These are phyloP conservation scores for Globisporangium rhizosaccharum DNA, from an alignment of 352 stramenopile genomes.

Conservation along the genomic window DNA sequence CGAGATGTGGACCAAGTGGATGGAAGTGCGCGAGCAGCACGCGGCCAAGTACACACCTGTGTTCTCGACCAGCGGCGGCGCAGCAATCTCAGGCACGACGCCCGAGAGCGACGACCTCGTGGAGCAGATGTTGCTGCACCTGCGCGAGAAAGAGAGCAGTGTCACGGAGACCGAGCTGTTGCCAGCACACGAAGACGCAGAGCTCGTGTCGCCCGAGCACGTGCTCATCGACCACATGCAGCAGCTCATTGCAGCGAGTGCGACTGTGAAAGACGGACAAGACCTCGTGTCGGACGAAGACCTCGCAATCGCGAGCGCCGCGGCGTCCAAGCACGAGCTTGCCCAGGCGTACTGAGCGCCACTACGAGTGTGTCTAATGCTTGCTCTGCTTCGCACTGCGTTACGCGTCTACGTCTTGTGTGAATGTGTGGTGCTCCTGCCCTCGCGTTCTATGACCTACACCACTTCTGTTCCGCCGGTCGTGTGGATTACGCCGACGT, in stretches of 20 bases:
- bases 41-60: slow-evolving; percentile 43
- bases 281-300: no score
- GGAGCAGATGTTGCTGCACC: slow-evolving; percentile 13
- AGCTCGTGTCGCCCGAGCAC: neutral
- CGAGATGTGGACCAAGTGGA: slow-evolving; percentile 83
- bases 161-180: neutral
- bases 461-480: neutral
- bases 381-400: slow-evolving; percentile 1
- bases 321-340: neutral
- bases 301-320: neutral
- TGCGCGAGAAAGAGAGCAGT: slow-evolving; percentile 7
- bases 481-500: neutral
- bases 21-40: slow-evolving; percentile 72
- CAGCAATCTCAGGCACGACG: neutral
- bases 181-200: slow-evolving; percentile 1
- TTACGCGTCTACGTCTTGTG: neutral
- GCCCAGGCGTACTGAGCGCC: slow-evolving; percentile 12
- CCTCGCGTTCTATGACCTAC: neutral
- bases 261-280: no score
- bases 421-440: neutral
- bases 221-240: neutral
- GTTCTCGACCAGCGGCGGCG: slow-evolving; percentile 9
- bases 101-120: slow-evolving; percentile 13
- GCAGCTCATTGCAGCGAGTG: neutral
- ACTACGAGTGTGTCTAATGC: neutral